These are phyloP conservation scores for Gossypium ekmanianum DNA, from an alignment of 345 rosid genomes.

Conservation along the genomic window DNA sequence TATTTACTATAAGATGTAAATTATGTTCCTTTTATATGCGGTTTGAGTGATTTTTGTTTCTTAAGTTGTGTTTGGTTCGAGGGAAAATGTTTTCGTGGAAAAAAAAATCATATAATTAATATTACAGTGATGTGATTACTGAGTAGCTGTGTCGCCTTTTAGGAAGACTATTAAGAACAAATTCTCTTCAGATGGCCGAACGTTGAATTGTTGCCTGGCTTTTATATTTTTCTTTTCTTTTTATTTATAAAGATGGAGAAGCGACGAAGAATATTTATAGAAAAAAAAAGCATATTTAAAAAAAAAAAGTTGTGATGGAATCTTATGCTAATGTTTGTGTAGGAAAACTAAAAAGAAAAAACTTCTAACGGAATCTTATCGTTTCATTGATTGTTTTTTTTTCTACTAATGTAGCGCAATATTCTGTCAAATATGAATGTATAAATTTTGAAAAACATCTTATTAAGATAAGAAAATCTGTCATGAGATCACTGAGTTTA, in stretches of 20 bases:
- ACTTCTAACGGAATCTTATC: background rate
- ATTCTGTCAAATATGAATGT: background rate
- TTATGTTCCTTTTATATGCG: too few species aligned
- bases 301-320: slow-evolving; percentile 6
- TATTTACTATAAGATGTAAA: background rate
- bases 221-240: background rate
- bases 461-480: background rate
- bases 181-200: background rate
- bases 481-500: background rate
- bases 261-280: background rate
- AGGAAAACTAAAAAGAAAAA: background rate
- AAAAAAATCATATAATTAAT: background rate
- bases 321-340: background rate
- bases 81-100: background rate
- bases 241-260: background rate
- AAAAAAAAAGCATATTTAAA: background rate
- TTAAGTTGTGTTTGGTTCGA: slow-evolving; percentile 4
- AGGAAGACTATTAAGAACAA: background rate
- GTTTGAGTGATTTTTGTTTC: background rate
- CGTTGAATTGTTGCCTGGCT: background rate
- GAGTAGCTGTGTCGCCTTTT: background rate
- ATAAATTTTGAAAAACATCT: background rate
- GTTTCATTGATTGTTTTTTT: background rate
- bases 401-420: background rate
- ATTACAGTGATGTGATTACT: background rate